Conservation (phyloP, 1,284 basidiomycete species). For the Naganishia cerealis region DNA sequence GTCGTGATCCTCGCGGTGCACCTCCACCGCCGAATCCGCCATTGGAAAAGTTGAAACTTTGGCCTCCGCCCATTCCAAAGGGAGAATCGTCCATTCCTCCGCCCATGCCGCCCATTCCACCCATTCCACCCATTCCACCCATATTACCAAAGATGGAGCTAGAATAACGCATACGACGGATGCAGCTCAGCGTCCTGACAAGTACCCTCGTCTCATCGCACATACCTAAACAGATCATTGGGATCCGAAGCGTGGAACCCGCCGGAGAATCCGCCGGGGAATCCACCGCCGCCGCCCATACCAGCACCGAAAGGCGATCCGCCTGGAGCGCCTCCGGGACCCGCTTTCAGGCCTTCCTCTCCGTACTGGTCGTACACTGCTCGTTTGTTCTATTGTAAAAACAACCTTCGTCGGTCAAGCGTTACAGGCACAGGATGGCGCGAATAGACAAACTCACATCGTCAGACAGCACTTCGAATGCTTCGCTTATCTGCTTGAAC, state of each 20-base stretch:
- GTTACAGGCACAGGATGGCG: not conserved
- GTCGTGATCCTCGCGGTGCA: constrained; percentile 34
- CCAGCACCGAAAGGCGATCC: constrained; percentile 58
- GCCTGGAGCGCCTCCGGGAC: constrained; percentile 51
- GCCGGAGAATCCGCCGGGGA: constrained; percentile 57
- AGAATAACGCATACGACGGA: constrained; percentile 19
- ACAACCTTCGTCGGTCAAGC: constrained; percentile 30
- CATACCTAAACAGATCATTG: constrained; percentile 85
- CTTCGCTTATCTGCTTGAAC: constrained; percentile 91
- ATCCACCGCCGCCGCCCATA: constrained; percentile 60
- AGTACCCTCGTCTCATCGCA: constrained; percentile 37
- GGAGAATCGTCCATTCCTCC: constrained; percentile 40
- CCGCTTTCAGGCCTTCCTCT: constrained; percentile 85
- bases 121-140: constrained; percentile 46
- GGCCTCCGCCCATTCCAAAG: constrained; percentile 43
- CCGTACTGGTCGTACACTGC: constrained; percentile 92
- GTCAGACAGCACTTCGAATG: constrained; percentile 93
- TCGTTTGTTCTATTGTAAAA: constrained; percentile 69
- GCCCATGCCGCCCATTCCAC: constrained; percentile 47
- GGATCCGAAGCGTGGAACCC: constrained; percentile 79
- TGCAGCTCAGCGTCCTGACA: not conserved
- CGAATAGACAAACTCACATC: constrained; percentile 47
- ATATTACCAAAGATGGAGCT: constrained; percentile 66
- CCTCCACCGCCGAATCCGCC: constrained; percentile 41
- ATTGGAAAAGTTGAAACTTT: constrained; percentile 35